Conservation (phyloP, 139 green algal species). For the Pseudopediastrum boryanum region DNA sequence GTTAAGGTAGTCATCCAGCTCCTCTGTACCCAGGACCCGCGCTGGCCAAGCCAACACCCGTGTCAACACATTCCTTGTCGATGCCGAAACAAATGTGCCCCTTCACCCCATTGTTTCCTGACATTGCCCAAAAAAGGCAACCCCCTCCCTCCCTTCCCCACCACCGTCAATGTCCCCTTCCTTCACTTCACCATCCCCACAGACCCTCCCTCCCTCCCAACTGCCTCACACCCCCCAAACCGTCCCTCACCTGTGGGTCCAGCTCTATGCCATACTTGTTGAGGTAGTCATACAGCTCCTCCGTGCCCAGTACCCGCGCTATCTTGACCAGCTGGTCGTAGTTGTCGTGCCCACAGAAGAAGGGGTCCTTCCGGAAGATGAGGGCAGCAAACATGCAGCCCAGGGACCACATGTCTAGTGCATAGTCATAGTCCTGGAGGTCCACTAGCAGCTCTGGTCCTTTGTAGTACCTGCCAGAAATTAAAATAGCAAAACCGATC, state of each 20-base stretch:
- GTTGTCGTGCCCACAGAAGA: slow-evolving; percentile 99
- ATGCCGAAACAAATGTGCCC: too few relatives aligned
- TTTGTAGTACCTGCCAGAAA: slow-evolving; percentile 48
- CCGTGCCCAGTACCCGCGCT: slow-evolving; percentile 93
- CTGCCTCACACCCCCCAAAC: not conserved
- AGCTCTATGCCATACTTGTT: slow-evolving; percentile 96
- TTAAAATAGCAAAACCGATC: too few relatives aligned
- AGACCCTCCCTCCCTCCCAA: not conserved
- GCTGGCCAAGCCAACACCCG: slow-evolving; percentile 98
- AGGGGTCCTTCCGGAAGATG: slow-evolving; percentile 98
- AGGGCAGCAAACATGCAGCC: slow-evolving; percentile 87
- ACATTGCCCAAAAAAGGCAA: too few relatives aligned
- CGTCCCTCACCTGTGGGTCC: slow-evolving; percentile 82
- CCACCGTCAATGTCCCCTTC: too few relatives aligned
- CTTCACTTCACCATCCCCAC: too few relatives aligned
- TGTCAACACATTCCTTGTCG: too few relatives aligned
- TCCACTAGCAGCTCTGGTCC: slow-evolving; percentile 98
- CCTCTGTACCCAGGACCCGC: slow-evolving; percentile 93
- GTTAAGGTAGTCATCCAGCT: slow-evolving; percentile 64
- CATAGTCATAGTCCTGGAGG: slow-evolving; percentile 98
- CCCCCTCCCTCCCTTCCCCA: too few relatives aligned
- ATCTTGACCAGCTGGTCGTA: slow-evolving; percentile 99
- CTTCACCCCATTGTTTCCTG: too few relatives aligned
- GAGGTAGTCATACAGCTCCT: slow-evolving; percentile 89
- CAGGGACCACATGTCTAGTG: slow-evolving; percentile 96